Conservation (phyloP, 352 stramenopile species). For the Phytophthora pistaciae region DNA sequence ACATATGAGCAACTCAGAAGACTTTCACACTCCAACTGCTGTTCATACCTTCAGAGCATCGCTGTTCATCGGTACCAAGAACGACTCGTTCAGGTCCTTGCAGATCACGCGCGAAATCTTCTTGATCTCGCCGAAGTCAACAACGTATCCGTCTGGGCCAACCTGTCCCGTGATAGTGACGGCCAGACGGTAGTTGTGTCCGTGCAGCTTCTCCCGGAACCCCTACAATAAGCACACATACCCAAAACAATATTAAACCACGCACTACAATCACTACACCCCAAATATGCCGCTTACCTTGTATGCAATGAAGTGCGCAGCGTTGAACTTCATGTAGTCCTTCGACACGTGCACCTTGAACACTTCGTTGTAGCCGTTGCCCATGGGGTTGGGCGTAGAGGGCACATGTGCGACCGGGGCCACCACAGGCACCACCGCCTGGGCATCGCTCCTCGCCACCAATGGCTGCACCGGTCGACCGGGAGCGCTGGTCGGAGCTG, state of each 20-base stretch:
- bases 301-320: constrained; percentile 91
- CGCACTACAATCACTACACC: neutral
- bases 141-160: constrained; percentile 95
- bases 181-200: constrained; percentile 97
- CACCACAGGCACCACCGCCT: constrained; percentile 5
- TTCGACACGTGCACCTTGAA: constrained; percentile 92
- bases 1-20: neutral
- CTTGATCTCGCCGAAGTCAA: constrained; percentile 99
- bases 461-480: neutral
- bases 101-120: constrained; percentile 95
- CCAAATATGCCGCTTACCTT: constrained; percentile 46
- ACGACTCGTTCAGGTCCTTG: constrained; percentile 98
- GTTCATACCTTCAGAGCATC: constrained; percentile 88
- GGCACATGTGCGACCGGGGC: constrained; percentile 4
- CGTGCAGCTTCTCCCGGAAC: constrained; percentile 97
- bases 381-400: constrained; percentile 31
- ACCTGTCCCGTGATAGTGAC: constrained; percentile 91
- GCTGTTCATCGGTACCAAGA: constrained; percentile 96
- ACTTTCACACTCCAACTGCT: neutral
- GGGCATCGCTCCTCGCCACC: constrained; percentile 3
- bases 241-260: neutral
- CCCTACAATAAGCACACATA: constrained; percentile 51
- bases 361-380: constrained; percentile 65
- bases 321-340: constrained; percentile 94
- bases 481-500: constrained; percentile 4